These are phyloP conservation scores for Podaxis pistillaris DNA, from an alignment of 768 basidiomycete genomes.

Conservation along the genomic window DNA sequence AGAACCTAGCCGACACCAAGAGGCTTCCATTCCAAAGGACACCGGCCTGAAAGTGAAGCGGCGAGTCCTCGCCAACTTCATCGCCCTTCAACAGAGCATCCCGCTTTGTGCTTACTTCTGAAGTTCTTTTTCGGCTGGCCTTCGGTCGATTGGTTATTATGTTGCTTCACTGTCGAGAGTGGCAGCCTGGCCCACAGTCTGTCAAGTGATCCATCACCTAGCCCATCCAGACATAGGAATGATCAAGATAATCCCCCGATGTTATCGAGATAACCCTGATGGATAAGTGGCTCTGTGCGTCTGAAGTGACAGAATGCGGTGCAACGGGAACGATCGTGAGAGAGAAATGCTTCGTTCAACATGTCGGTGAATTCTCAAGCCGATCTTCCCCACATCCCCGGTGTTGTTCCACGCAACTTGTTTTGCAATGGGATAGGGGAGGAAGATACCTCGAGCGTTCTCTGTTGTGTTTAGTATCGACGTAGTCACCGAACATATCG, in stretches of 20 bases:
- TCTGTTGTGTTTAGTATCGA: neutral
- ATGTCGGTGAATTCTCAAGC: neutral
- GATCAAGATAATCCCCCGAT: constrained; percentile 4
- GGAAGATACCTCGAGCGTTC: neutral
- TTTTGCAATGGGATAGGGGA: neutral
- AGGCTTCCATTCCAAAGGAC: too few relatives aligned
- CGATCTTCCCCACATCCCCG: neutral
- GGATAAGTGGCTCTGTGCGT: neutral
- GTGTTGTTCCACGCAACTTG: neutral
- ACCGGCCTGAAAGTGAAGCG: too few relatives aligned
- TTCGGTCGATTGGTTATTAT: neutral
- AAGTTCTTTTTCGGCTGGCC: neutral
- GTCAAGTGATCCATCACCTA: neutral
- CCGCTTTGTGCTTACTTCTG: too few relatives aligned
- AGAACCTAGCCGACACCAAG: too few relatives aligned
- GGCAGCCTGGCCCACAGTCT: neutral
- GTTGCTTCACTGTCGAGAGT: neutral
- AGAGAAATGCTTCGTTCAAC: neutral
- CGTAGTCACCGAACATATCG: neutral
- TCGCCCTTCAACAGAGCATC: too few relatives aligned
- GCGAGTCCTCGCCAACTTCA: too few relatives aligned
- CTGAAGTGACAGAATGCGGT: constrained; percentile 11
- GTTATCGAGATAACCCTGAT: constrained; percentile 10
- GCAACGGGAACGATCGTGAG: constrained; percentile 4
- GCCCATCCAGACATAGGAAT: neutral